A percentile compares a stretch with the other conserved stretches of the same genome.
Evolutionary conservation across 345 rosid species (phyloP).

Genomic region (Conringia planisiliqua): DNA sequence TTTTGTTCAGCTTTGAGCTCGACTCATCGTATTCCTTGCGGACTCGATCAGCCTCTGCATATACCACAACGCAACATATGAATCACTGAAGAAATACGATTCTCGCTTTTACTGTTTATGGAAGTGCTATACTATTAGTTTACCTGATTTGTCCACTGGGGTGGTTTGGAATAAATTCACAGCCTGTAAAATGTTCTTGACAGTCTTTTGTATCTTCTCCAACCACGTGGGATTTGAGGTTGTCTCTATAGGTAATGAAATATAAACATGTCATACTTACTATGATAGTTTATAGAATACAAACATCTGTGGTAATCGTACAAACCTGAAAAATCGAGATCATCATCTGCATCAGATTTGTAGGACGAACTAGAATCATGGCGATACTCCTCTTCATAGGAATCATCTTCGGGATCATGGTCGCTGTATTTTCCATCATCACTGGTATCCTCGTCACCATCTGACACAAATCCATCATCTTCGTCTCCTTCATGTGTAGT

Average conservation of each 20-base stretch:
- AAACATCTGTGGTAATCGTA: conserved; percentile 2
- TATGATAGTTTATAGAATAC: neutral
- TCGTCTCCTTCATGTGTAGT: conserved; percentile 49
- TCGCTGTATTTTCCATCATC: conserved; percentile 55
- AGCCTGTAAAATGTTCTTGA: conserved; percentile 56
- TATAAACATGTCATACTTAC: conserved; percentile 8
- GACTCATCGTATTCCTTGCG: conserved; percentile 84
- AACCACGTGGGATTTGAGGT: conserved; percentile 66
- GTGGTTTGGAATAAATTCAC: conserved; percentile 68
- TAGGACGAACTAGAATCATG: conserved; percentile 49
- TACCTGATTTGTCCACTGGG: conserved; percentile 79
- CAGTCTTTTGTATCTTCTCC: conserved; percentile 71
- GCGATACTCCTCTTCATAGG: conserved; percentile 48
- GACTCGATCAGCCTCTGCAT: conserved; percentile 70
- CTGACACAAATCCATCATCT: conserved; percentile 65
- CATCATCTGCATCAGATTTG: conserved; percentile 56
- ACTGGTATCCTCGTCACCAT: conserved; percentile 51
- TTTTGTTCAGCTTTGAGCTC: conserved; percentile 65
- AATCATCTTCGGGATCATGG: conserved; percentile 53
- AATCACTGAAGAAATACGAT: neutral
- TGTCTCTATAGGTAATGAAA: conserved; percentile 39
- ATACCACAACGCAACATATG: conserved; percentile 28
- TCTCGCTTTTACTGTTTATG: neutral
- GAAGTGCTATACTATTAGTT: neutral
- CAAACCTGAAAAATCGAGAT: conserved; percentile 60